These are phyloP conservation scores for Camellia lanceoleosa DNA, from an alignment of 148 eudicot genomes.

Conservation along the genomic window DNA sequence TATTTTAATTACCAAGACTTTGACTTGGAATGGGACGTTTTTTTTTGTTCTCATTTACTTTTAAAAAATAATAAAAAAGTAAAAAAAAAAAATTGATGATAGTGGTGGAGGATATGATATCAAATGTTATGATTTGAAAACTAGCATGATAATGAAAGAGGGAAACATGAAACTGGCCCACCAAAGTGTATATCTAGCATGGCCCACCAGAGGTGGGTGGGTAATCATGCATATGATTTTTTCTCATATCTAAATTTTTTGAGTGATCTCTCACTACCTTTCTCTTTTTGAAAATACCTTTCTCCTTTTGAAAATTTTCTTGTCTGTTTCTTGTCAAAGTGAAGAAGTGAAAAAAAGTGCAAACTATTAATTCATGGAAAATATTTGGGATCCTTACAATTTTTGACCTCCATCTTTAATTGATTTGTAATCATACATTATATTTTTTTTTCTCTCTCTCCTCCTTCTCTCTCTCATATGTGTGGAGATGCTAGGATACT, in stretches of 20 bases:
- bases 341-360: neutral
- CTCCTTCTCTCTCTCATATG: no score
- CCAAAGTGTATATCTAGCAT: constrained; percentile 11
- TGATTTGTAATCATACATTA: no score
- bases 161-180: constrained; percentile 5
- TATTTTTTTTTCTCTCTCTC: no score
- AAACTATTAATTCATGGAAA: no score
- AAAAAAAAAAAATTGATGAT: neutral
- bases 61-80: no score
- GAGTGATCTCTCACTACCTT: no score
- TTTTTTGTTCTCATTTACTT: constrained; percentile 16
- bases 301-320: neutral
- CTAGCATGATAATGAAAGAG: constrained; percentile 3
- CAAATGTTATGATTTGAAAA: constrained; percentile 7
- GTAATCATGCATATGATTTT: constrained; percentile 7
- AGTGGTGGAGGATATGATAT: constrained; percentile 7
- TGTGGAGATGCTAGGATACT: no score
- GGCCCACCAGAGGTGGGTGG: constrained; percentile 24
- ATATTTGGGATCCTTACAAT: no score
- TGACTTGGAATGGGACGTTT: constrained; percentile 2
- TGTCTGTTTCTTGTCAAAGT: constrained; percentile 5
- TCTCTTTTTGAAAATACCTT: neutral
- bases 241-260: no score
- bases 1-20: constrained; percentile 1
- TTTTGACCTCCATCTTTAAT: no score